phyloP scores from a whole-genome alignment of 495 filamentous ascomycete species.

The Penicillium longicatenatum region DNA sequence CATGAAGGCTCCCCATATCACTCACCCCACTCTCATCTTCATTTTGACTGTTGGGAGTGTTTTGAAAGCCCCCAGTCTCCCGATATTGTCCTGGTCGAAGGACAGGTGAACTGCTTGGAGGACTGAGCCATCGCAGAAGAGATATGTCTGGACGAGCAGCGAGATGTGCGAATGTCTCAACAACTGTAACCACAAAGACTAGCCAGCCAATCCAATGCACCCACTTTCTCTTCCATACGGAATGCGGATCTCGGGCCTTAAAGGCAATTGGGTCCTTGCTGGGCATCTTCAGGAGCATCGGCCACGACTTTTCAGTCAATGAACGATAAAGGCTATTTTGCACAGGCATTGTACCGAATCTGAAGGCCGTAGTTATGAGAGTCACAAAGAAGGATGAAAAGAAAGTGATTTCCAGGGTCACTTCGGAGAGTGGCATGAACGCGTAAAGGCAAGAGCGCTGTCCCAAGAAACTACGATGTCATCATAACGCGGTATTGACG shows the following conservation, averaged over 20 bases:
- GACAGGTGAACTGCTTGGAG: background rate
- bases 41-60: background rate
- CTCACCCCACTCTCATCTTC: conserved; percentile 25
- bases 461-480: conserved; percentile 16
- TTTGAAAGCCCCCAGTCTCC: background rate
- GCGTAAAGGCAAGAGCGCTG: background rate
- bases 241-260: background rate
- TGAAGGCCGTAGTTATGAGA: background rate
- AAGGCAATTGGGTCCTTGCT: conserved; percentile 7
- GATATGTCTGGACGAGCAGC: conserved; percentile 7
- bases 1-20: conserved; percentile 16
- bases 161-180: conserved; percentile 12
- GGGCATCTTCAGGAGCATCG: conserved; percentile 6
- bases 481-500: conserved; percentile 24
- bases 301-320: background rate
- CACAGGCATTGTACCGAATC: background rate
- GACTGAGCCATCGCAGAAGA: background rate
- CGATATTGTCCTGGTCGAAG: conserved; percentile 27
- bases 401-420: background rate
- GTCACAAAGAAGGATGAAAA: background rate
- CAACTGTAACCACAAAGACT: conserved; percentile 9
- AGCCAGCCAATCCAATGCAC: conserved; percentile 16
- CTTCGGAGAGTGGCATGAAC: background rate
- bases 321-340: background rate
- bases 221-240: conserved; percentile 13